Percentiles rank a stretch among this genome's conserved stretches.
Evolutionary conservation across 2,329 filamentous ascomycete genomes (phyloP).

Genomic region (Cladorrhinum sp.): DNA sequence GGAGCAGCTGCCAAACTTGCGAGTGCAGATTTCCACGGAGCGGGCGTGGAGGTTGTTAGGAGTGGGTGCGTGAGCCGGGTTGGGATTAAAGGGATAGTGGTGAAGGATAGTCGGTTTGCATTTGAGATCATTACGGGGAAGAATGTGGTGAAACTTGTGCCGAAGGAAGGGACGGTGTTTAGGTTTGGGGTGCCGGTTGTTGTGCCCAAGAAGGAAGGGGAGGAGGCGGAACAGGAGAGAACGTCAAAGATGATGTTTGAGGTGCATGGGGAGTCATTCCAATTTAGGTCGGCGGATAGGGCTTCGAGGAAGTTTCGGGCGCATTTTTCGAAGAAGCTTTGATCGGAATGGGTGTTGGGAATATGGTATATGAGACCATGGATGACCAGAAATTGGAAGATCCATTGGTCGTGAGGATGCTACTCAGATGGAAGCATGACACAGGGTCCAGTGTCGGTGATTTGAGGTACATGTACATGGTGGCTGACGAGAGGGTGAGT

Average conservation of each 20-base stretch:
- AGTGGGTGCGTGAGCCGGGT: constrained; percentile 79
- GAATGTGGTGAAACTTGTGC: constrained; percentile 71
- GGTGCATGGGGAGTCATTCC: constrained; percentile 82
- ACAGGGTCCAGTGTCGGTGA: too few species aligned
- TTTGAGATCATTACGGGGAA: constrained; percentile 77
- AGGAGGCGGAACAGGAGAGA: constrained; percentile 20
- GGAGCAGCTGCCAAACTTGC: constrained; percentile 69
- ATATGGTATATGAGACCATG: too few species aligned
- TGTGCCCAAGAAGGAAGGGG: constrained; percentile 24
- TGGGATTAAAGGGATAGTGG: constrained; percentile 79
- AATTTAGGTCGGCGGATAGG: constrained; percentile 76
- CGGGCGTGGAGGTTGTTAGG: constrained; percentile 75
- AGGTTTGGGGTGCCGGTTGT: constrained; percentile 63
- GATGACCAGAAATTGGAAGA: too few species aligned
- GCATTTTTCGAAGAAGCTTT: constrained; percentile 74
- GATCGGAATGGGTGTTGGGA: too few species aligned
- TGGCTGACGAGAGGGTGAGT: too few species aligned
- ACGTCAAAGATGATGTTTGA: constrained; percentile 64
- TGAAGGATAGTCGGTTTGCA: constrained; percentile 81
- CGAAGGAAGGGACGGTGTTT: constrained; percentile 89
- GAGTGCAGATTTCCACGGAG: constrained; percentile 89
- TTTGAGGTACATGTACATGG: too few species aligned
- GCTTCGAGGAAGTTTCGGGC: constrained; percentile 90
- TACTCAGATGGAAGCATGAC: too few species aligned
- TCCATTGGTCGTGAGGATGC: too few species aligned